These are phyloP conservation scores for Selaginella moellendorffii DNA, from an alignment of 75 land plant genomes.

Conservation along the genomic window DNA sequence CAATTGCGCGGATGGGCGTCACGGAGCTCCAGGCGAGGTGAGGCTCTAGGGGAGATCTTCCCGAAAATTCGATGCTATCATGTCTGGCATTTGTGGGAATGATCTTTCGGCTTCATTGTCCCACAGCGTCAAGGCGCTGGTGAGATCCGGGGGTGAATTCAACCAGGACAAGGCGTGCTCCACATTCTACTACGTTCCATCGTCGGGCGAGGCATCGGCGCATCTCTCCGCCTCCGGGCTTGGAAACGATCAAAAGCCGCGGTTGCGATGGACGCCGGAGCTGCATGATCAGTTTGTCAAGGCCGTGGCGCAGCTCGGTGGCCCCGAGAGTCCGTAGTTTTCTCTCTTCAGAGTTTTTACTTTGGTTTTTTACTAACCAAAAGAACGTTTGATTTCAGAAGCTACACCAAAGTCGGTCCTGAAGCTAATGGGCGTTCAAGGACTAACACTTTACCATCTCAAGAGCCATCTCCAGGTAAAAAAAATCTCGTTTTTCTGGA, in stretches of 20 bases:
- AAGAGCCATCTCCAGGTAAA: not conserved
- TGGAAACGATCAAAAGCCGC: conserved; percentile 4
- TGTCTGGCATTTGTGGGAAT: too few relatives aligned
- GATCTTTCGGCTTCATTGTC: too few relatives aligned
- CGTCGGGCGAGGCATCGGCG: not conserved
- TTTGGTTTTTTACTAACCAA: too few relatives aligned
- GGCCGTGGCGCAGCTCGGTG: conserved; percentile 7
- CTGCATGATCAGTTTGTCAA: conserved; percentile 14
- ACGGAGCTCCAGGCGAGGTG: too few relatives aligned
- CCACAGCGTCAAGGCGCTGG: not conserved
- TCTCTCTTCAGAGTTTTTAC: not conserved
- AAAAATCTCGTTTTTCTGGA: not conserved
- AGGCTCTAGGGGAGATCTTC: too few relatives aligned
- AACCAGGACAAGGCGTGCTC: not conserved
- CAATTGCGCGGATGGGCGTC: too few relatives aligned
- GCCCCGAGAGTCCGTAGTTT: conserved; percentile 11
- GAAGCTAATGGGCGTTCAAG: not conserved
- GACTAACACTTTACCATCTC: not conserved
- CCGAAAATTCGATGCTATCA: too few relatives aligned
- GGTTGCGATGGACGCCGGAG: conserved; percentile 13
- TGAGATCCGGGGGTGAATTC: too few relatives aligned
- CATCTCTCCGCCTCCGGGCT: too few relatives aligned
- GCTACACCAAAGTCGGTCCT: not conserved
- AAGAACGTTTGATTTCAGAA: too few relatives aligned
- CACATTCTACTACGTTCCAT: not conserved